Evolutionary conservation across 192 early-diverging fungal genomes (phyloP).

Genomic region (Coemansia umbellata): DNA sequence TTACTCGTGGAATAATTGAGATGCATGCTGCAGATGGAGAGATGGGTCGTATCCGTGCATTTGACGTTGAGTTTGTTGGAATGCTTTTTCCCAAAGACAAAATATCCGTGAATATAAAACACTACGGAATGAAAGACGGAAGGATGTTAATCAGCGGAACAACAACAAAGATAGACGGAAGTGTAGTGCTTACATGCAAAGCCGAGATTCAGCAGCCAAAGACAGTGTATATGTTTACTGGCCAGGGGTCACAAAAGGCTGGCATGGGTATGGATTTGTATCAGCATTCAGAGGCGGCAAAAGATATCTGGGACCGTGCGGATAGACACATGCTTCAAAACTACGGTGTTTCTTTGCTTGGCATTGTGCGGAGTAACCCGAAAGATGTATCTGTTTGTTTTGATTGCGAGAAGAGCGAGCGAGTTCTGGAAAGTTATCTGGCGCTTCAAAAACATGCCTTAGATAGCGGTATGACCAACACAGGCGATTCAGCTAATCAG

Average conservation of each 20-base stretch:
- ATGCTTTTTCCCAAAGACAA: slow-evolving; percentile 89
- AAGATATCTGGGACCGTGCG: slow-evolving; percentile 86
- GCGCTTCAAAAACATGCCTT: not conserved
- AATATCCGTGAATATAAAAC: slow-evolving; percentile 76
- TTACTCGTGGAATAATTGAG: slow-evolving; percentile 87
- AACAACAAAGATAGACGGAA: slow-evolving; percentile 66
- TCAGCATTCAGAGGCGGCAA: slow-evolving; percentile 69
- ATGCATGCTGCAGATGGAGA: slow-evolving; percentile 83
- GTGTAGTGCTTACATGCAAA: slow-evolving; percentile 57
- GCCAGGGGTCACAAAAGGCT: slow-evolving; percentile 90
- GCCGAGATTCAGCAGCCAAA: slow-evolving; percentile 88
- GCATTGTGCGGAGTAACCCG: slow-evolving; percentile 88
- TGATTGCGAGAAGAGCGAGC: slow-evolving; percentile 49
- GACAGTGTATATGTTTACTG: slow-evolving; percentile 93
- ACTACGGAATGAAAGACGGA: slow-evolving; percentile 89
- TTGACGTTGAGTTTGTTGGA: slow-evolving; percentile 76
- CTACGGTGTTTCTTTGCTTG: slow-evolving; percentile 83
- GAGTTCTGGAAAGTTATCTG: slow-evolving; percentile 23
- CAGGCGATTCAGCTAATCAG: slow-evolving; percentile 15
- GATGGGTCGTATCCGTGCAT: slow-evolving; percentile 76
- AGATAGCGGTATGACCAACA: slow-evolving; percentile 21
- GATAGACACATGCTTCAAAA: slow-evolving; percentile 75
- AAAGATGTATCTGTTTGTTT: slow-evolving; percentile 62
- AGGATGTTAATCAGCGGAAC: slow-evolving; percentile 87
- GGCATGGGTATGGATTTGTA: slow-evolving; percentile 98